Evolutionary conservation across 2,329 filamentous ascomycete genomes (phyloP).

Genomic region (Fusarium euwallaceae): DNA sequence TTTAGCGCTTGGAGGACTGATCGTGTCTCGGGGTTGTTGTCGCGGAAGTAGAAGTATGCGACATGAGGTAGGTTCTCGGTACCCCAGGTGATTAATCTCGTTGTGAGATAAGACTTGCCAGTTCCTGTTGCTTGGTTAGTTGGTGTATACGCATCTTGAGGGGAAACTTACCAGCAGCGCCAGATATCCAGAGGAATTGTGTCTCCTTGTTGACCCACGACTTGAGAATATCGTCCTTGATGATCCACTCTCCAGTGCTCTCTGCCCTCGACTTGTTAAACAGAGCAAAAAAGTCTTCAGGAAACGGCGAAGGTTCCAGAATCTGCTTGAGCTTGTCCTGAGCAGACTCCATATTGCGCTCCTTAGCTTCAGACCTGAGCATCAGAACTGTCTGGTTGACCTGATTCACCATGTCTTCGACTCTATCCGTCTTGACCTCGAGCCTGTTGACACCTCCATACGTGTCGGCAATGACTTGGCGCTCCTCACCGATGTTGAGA

Average conservation of each 20-base stretch:
- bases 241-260: conserved; percentile 62
- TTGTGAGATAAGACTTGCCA: conserved; percentile 61
- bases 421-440: conserved; percentile 53
- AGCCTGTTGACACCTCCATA: conserved; percentile 54
- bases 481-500: conserved; percentile 57
- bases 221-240: conserved; percentile 54
- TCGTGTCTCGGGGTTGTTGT: conserved; percentile 60
- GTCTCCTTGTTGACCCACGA: conserved; percentile 56
- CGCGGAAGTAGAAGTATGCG: conserved; percentile 63
- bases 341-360: conserved; percentile 49
- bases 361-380: conserved; percentile 52
- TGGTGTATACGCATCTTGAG: fast-evolving
- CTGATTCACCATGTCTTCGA: conserved; percentile 52
- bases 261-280: conserved; percentile 57
- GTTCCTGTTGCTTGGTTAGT: conserved; percentile 47
- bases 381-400: conserved; percentile 53
- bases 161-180: conserved; percentile 55
- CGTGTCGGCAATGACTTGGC: conserved; percentile 60
- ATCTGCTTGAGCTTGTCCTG: conserved; percentile 56
- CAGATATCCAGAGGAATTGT: conserved; percentile 59
- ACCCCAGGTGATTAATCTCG: conserved; percentile 59
- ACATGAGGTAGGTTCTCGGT: conserved; percentile 51
- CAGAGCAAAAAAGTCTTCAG: conserved; percentile 57
- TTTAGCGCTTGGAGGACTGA: conserved; percentile 60
- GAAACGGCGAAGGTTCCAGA: conserved; percentile 57